These are phyloP conservation scores for Zasmidium angulare DNA, from an alignment of 2,329 filamentous ascomycete species.

Conservation along the genomic window DNA sequence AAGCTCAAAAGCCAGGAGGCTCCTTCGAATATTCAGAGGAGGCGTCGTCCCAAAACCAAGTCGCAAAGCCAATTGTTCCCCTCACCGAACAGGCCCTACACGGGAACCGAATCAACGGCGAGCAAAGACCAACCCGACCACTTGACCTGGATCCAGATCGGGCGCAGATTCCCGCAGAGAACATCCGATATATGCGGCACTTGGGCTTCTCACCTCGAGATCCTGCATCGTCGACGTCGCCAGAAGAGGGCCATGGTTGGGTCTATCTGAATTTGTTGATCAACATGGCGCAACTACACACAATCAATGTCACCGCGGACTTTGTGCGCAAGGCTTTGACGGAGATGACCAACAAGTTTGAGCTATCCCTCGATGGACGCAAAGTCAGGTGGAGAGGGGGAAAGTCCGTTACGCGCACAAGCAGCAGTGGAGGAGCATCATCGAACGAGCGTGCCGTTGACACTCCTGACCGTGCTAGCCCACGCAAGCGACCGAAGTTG, in stretches of 20 bases:
- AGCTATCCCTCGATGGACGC: slow-evolving; percentile 73
- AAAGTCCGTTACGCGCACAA: slow-evolving; percentile 58
- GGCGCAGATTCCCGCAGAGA: slow-evolving; percentile 72
- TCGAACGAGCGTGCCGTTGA: slow-evolving; percentile 21
- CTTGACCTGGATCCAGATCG: slow-evolving; percentile 76
- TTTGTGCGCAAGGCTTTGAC: slow-evolving; percentile 73
- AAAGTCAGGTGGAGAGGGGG: slow-evolving; percentile 80
- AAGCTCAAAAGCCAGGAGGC: slow-evolving; percentile 1
- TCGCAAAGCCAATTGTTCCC: neutral
- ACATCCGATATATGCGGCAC: slow-evolving; percentile 76
- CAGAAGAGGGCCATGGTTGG: slow-evolving; percentile 71
- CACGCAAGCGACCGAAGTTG: slow-evolving; percentile 32
- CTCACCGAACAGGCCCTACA: neutral
- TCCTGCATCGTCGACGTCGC: slow-evolving; percentile 49
- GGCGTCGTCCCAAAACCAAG: slow-evolving; percentile 1
- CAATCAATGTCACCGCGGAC: slow-evolving; percentile 75
- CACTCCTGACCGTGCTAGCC: slow-evolving; percentile 24
- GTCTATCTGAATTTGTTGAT: slow-evolving; percentile 78
- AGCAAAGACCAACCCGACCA: slow-evolving; percentile 75
- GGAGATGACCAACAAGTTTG: slow-evolving; percentile 71
- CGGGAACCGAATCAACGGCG: slow-evolving; percentile 30
- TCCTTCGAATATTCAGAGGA: slow-evolving; percentile 5
- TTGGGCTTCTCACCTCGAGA: slow-evolving; percentile 66
- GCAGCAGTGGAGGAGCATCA: slow-evolving; percentile 53
- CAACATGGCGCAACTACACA: slow-evolving; percentile 81